Base-by-base conservation (phyloP, 208 protist species). In the Leishmania mexicana region DNA sequence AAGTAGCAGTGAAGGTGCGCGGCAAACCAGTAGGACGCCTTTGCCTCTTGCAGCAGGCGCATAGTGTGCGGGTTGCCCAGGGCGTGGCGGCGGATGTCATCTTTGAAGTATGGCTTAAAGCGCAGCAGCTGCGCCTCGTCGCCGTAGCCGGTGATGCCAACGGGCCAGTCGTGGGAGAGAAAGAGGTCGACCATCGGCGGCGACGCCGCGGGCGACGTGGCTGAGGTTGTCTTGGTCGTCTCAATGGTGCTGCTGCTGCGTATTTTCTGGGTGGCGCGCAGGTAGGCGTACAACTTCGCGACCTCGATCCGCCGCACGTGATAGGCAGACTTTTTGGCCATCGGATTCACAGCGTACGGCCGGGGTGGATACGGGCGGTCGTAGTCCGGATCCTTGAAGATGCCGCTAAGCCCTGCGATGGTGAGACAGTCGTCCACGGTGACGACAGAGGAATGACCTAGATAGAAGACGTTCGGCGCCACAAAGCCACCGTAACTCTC, bases 401-500 rank as follows among this genome's bases (percentile, higher is more conserved):
- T 98, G 47, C 96, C 96, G 73, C 94, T 97, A 3, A 98, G 79
- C 3, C 95, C 94, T 10, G 88, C 93, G 21, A 98, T 83, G 28
- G 85, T 86, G 49, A 98, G 70, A 21, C 81, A 72, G 35, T 90
- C 93, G 78, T 95, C 90, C 58, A 99, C 97, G 15, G 88, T 85
- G 6, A 99, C 86, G 10, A 99, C 97, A 42, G 98, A 96, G 5
- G 95, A 94, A 81, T 97, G 90, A 3, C 99, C 99, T 38, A 99
- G 81, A 84, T 98, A 99, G 89, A 99, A 99, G 76, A 99, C 99
- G 85, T 99, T 99, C 1, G 96, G 97, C 3, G 98, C 98, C 24
- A 99, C 91, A 92, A 97, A 99, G 31, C 99, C 99, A 21, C 98
- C 99, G 84, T 99, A 97, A 80, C 88, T 97, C 75, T 99, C 88